phyloP scores from a whole-genome alignment of 371 early-diverging fungal species.

The Nematocida sp. region DNA sequence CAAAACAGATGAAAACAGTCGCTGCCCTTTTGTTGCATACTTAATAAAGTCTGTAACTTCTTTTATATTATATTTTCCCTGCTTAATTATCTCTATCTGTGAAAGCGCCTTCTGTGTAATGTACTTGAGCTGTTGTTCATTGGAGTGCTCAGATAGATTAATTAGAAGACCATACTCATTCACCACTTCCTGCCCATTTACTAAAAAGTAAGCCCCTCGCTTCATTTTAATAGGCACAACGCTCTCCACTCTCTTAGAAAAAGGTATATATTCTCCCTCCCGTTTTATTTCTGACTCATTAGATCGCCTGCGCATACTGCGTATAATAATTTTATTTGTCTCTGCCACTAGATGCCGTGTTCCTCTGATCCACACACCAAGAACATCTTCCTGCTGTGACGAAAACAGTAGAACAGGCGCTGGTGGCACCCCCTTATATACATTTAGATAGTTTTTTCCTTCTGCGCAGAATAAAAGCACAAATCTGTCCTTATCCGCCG shows the following conservation, averaged over 20 bases:
- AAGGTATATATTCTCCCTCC: background rate
- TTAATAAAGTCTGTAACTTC: slow-evolving; percentile 1
- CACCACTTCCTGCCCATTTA: slow-evolving; percentile 38
- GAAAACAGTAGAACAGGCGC: background rate
- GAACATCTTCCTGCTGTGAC: background rate
- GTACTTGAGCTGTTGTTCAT: background rate
- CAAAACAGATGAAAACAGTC: slow-evolving; percentile 8
- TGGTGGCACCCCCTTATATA: slow-evolving; percentile 10
- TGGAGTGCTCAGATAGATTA: background rate
- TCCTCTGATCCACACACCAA: background rate
- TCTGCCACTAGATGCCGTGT: background rate
- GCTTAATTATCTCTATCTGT: slow-evolving; percentile 8
- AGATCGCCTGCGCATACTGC: background rate
- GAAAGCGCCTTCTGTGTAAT: slow-evolving; percentile 1
- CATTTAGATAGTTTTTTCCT: background rate
- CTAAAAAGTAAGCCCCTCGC: slow-evolving; percentile 32
- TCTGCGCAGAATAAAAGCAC: background rate
- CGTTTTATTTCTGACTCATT: background rate
- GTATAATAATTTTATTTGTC: background rate
- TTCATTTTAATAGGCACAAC: background rate
- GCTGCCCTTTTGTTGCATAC: slow-evolving; percentile 6
- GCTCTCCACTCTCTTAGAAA: background rate
- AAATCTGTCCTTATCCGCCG: slow-evolving; percentile 15
- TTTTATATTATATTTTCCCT: slow-evolving; percentile 17
- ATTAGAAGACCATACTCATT: slow-evolving; percentile 27